A percentile compares a stretch with the other conserved stretches of the same genome.
These are phyloP conservation scores for Mortierella sp. DNA, from an alignment of 371 early-diverging fungal species.

Conservation along the genomic window DNA sequence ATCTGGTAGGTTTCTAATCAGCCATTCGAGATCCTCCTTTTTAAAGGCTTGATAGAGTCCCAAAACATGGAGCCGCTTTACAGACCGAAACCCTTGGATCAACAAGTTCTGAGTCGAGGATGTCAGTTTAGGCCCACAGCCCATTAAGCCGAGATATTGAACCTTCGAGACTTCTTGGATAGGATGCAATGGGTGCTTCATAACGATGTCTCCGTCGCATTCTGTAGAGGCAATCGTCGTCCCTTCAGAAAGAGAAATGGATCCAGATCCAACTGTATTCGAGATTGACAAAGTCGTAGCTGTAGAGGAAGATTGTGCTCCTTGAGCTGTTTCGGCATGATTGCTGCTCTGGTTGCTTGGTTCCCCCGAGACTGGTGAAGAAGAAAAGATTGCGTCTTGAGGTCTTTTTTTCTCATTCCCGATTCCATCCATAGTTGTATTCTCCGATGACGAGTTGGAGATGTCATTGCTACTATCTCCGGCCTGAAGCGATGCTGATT, in stretches of 20 bases:
- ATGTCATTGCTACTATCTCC: neutral
- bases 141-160: constrained; percentile 52
- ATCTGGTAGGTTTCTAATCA: constrained; percentile 33
- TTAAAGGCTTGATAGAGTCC: constrained; percentile 45
- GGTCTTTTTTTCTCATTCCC: constrained; percentile 19
- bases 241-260: neutral
- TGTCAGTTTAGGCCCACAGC: constrained; percentile 36
- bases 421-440: neutral
- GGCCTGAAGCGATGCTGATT: neutral
- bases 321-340: neutral
- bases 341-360: neutral
- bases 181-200: constrained; percentile 37
- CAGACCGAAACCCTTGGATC: constrained; percentile 37
- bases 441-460: neutral
- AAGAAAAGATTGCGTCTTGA: constrained; percentile 2
- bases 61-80: constrained; percentile 40
- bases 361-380: neutral
- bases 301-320: no score
- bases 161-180: constrained; percentile 38
- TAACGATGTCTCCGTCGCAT: constrained; percentile 14
- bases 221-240: neutral
- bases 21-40: constrained; percentile 47
- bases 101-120: constrained; percentile 10
- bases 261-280: neutral
- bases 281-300: neutral